Percentiles rank a stretch among this genome's conserved stretches.
These are phyloP conservation scores for Xerophyta viscosa DNA, from an alignment of 106 monocot species.

Conservation along the genomic window DNA sequence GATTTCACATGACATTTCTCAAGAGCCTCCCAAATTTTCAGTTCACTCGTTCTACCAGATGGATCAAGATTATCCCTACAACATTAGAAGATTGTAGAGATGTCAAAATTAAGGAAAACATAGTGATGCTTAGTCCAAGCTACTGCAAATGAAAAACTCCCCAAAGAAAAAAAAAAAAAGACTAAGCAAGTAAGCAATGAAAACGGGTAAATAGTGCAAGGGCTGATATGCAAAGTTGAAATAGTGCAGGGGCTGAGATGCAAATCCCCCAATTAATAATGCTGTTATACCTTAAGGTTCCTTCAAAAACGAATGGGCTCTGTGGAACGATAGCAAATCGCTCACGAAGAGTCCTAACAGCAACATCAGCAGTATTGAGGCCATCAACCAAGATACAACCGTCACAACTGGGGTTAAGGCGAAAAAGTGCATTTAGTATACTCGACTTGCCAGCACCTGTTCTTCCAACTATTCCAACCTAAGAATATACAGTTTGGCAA, in stretches of 20 bases:
- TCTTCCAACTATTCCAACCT: slow-evolving; percentile 97
- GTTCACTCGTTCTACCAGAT: slow-evolving; percentile 42
- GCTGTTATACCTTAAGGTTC: slow-evolving; percentile 68
- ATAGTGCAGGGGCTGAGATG: no score
- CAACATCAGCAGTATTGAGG: slow-evolving; percentile 51
- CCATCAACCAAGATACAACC: slow-evolving; percentile 78
- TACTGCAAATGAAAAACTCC: no score
- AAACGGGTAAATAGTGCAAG: no score
- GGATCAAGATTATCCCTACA: slow-evolving; percentile 90
- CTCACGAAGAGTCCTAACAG: slow-evolving; percentile 66
- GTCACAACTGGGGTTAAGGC: slow-evolving; percentile 57
- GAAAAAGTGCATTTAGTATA: slow-evolving; percentile 94
- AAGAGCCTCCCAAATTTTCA: slow-evolving; percentile 76
- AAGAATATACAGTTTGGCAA: slow-evolving; percentile 3
- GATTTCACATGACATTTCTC: slow-evolving; percentile 67
- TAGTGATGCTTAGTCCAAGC: no score
- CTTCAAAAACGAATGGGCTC: slow-evolving; percentile 88
- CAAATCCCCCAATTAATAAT: no score
- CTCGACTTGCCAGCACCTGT: slow-evolving; percentile 98
- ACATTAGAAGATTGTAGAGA: no score
- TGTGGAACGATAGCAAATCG: slow-evolving; percentile 88
- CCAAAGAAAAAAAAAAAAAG: no score
- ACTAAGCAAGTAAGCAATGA: no score
- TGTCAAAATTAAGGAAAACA: no score
- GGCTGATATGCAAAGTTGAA: no score